Percentiles rank a stretch among this genome's conserved stretches.
These are phyloP conservation scores for Jasminum sambac DNA, from an alignment of 257 asterid species.

Conservation along the genomic window DNA sequence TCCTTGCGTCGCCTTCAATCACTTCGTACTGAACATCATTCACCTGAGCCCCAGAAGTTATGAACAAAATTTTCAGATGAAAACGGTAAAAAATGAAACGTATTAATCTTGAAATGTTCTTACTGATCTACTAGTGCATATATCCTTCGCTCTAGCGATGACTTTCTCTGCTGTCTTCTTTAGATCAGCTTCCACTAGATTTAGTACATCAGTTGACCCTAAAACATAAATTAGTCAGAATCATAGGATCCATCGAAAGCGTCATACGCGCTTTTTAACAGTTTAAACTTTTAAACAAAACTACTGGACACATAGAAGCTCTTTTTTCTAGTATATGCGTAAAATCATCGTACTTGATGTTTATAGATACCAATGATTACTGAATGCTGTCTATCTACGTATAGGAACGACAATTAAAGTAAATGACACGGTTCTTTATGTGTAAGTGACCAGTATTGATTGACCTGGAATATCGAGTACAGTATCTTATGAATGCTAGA, in stretches of 20 bases:
- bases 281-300: background rate
- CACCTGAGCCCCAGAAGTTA: slow-evolving; percentile 8
- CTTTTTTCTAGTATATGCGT: too few relatives aligned
- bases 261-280: background rate
- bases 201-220: slow-evolving; percentile 33
- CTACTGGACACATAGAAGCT: too few relatives aligned
- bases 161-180: slow-evolving; percentile 30
- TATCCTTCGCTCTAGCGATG: slow-evolving; percentile 24
- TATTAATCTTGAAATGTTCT: background rate
- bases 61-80: background rate
- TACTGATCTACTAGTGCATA: slow-evolving; percentile 30
- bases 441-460: too few relatives aligned
- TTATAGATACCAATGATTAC: too few relatives aligned
- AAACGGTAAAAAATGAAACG: background rate
- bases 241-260: background rate
- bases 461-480: too few relatives aligned
- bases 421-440: too few relatives aligned
- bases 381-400: too few relatives aligned
- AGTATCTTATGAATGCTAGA: too few relatives aligned
- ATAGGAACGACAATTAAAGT: too few relatives aligned
- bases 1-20: slow-evolving; percentile 36
- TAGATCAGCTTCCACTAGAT: slow-evolving; percentile 33
- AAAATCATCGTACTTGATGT: too few relatives aligned
- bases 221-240: background rate
- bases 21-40: slow-evolving; percentile 23